Conservation (phyloP, 2,329 filamentous ascomycete genomes). For the Aspergillus tanneri region DNA sequence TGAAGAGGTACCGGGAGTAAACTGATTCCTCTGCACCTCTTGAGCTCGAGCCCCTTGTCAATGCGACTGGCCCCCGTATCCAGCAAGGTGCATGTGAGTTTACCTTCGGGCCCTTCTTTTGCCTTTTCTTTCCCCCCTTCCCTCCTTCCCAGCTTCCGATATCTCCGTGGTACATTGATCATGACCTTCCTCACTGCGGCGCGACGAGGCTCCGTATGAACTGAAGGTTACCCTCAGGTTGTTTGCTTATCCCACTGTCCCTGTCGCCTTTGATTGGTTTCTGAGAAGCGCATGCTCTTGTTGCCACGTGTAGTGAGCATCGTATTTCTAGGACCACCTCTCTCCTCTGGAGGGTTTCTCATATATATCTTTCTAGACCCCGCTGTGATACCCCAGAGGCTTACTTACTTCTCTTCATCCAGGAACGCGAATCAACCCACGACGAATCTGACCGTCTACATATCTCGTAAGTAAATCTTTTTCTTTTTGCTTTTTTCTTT, state of each 20-base stretch:
- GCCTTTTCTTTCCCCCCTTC: not conserved
- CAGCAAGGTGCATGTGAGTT: conserved; percentile 6
- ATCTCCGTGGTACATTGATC: not conserved
- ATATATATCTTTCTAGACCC: not conserved
- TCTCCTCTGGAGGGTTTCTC: too few species aligned
- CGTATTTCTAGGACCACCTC: too few species aligned
- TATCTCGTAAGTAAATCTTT: not conserved
- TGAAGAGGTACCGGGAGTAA: conserved; percentile 1
- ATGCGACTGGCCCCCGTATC: conserved; percentile 2
- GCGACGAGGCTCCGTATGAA: conserved; percentile 8
- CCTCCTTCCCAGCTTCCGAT: not conserved
- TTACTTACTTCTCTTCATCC: too few species aligned
- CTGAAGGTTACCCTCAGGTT: conserved; percentile 2
- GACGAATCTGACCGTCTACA: not conserved
- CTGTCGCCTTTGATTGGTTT: conserved; percentile 1
- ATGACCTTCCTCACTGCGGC: not conserved
- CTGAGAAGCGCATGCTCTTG: conserved; percentile 4
- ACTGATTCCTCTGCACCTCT: not conserved
- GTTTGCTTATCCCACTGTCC: conserved; percentile 11
- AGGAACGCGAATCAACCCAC: not conserved
- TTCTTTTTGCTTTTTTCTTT: not conserved
- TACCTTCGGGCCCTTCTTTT: not conserved
- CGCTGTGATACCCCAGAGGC: too few species aligned
- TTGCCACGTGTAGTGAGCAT: conserved; percentile 8
- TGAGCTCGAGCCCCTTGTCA: conserved; percentile 10